Evolutionary conservation across 805 yeast genomes (phyloP).

Genomic region (Scheffersomyces stipitis): DNA sequence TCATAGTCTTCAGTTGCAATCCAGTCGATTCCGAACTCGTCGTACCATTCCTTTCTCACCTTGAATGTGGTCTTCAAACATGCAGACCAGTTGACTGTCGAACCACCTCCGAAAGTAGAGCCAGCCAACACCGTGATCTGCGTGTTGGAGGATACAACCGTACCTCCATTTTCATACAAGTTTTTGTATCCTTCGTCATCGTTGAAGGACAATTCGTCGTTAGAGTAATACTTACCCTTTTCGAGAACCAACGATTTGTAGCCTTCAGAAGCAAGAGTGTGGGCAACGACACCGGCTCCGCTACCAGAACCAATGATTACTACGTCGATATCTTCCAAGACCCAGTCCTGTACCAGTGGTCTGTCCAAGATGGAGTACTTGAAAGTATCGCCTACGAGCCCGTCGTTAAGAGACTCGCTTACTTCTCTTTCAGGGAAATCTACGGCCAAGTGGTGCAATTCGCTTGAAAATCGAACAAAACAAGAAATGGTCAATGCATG

Average conservation of each 20-base stretch:
- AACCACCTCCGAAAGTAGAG: constrained; percentile 57
- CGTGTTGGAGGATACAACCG: constrained; percentile 31
- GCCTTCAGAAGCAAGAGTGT: constrained; percentile 44
- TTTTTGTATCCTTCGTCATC: constrained; percentile 36
- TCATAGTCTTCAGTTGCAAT: constrained; percentile 45
- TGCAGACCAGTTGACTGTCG: constrained; percentile 60
- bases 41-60: constrained; percentile 53
- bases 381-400: constrained; percentile 23
- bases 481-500: constrained; percentile 21
- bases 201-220: constrained; percentile 32
- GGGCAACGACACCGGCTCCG: constrained; percentile 55
- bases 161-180: constrained; percentile 43
- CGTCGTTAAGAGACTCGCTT: constrained; percentile 28
- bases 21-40: constrained; percentile 44
- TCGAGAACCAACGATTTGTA: constrained; percentile 46
- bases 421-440: constrained; percentile 38
- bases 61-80: constrained; percentile 48
- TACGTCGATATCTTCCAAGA: constrained; percentile 42
- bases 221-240: constrained; percentile 46
- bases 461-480: constrained; percentile 29
- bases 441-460: constrained; percentile 33
- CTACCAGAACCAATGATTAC: constrained; percentile 53
- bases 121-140: constrained; percentile 47
- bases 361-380: constrained; percentile 29
- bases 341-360: constrained; percentile 33